A percentile compares a stretch with the other conserved stretches of the same genome.
These are phyloP conservation scores for Penicillium roqueforti DNA, from an alignment of 495 filamentous ascomycete species.

Conservation along the genomic window DNA sequence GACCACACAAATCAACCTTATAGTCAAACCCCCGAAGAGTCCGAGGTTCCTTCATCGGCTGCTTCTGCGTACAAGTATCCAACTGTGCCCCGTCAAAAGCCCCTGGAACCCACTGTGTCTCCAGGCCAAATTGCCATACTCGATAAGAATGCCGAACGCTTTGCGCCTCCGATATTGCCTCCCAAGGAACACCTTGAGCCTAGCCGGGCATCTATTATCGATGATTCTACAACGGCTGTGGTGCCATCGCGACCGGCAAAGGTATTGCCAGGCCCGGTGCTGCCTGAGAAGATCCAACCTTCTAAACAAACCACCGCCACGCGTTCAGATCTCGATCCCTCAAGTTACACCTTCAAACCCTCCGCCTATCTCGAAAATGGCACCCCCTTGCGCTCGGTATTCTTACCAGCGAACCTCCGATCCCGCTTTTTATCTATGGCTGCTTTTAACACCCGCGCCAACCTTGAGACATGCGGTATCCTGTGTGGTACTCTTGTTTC, in stretches of 20 bases:
- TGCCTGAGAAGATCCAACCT: slow-evolving; percentile 36
- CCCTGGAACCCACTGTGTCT: slow-evolving; percentile 22
- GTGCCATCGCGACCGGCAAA: slow-evolving; percentile 28
- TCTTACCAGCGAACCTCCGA: slow-evolving; percentile 75
- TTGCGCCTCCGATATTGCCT: slow-evolving; percentile 44
- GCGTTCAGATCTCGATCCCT: slow-evolving; percentile 39
- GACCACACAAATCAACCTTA: slow-evolving; percentile 24
- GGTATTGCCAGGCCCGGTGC: slow-evolving; percentile 23
- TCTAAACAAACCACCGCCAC: slow-evolving; percentile 22
- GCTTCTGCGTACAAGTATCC: slow-evolving; percentile 49
- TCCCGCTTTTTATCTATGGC: slow-evolving; percentile 66
- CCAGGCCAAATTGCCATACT: slow-evolving; percentile 20
- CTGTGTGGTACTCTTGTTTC: slow-evolving; percentile 86
- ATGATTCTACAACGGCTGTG: slow-evolving; percentile 11
- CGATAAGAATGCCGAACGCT: slow-evolving; percentile 28
- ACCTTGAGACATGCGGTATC: slow-evolving; percentile 92
- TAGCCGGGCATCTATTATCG: slow-evolving; percentile 17
- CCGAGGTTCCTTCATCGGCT: slow-evolving; percentile 12
- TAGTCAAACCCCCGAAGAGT: slow-evolving; percentile 7
- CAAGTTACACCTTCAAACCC: slow-evolving; percentile 74
- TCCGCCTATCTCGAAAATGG: slow-evolving; percentile 87
- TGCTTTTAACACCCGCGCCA: slow-evolving; percentile 66
- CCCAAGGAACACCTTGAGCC: slow-evolving; percentile 41
- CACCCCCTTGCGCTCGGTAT: slow-evolving; percentile 76
- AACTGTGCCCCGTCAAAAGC: slow-evolving; percentile 46